Evolutionary conservation across 2,329 filamentous ascomycete species (phyloP), one percentile per base, ranked within the genome.

Genomic region (Colletotrichum lindemuthianum): DNA sequence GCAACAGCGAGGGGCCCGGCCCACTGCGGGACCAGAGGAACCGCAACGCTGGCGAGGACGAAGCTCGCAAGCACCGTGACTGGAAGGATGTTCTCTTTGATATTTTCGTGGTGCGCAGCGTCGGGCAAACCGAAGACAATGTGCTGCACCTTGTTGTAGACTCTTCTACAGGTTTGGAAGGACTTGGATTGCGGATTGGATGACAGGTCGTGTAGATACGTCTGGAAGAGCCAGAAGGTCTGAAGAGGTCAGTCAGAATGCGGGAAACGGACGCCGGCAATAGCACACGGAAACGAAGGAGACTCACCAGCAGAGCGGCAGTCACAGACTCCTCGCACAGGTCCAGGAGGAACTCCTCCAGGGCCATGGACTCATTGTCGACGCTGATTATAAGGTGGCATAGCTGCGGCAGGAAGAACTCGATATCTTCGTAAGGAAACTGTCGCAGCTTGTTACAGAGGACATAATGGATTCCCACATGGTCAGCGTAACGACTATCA

Each of bases 221-320:
- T 95, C 79, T 96, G 92, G 77, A 96, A 93, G 55, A 96, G 85
- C 92, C 92, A 96, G 77, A 96, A 96, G 40, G 92, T 95, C 92
- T 96, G 73, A 55, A 67, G n/a, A 67, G 50, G 34, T 13, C 15
- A 47, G 50, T 50, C 33, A 61, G 65, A 55, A 45, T 24, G 24
- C 24, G 9, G n/a, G n/a, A 11, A 49, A 39, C 15, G 37, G 34
- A 41, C 8, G 58, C 40, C 50, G 39, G 32, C 33, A 34, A 41
- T 6, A 43, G 52, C 36, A 24, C 41, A 34, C 56, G 36, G 50
- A 43, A 37, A n/a, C 32, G 47, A 15, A 47, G 15, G 44, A 50
- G 48, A 81, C 89, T 70, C 82, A 95, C 92, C 81, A 96, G 82
- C 69, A 96, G 82, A 65, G 92, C 92, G 68, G 91, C 92, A 71